Evolutionary conservation across 108 stramenopile species (phyloP).

Genomic region (Nitzschia sp.): DNA sequence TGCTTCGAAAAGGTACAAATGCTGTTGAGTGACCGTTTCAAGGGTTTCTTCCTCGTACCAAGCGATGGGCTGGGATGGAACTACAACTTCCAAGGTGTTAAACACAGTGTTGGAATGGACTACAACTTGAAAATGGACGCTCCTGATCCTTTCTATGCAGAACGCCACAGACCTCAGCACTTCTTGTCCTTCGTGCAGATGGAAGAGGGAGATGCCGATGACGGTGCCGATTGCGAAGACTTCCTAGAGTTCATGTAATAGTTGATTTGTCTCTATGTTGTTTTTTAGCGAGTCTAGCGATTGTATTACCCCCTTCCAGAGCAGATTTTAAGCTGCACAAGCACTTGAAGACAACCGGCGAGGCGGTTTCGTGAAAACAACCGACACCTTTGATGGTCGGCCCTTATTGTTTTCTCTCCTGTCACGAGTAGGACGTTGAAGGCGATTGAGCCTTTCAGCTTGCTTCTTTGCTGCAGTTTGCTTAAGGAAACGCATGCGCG

Average conservation of each 20-base stretch:
- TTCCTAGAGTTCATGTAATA: conserved; percentile 52
- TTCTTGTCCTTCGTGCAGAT: conserved; percentile 97
- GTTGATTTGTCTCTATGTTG: not conserved
- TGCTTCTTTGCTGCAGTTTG: no score
- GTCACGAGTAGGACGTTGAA: not conserved
- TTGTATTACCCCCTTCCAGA: not conserved
- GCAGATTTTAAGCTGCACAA: not conserved
- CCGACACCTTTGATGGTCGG: not conserved
- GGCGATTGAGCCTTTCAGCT: no score
- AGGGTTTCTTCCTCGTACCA: conserved; percentile 98
- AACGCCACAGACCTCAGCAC: conserved; percentile 95
- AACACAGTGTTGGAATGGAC: conserved; percentile 89
- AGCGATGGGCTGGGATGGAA: conserved; percentile 94
- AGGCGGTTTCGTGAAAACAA: not conserved
- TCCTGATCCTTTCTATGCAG: conserved; percentile 92
- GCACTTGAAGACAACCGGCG: not conserved
- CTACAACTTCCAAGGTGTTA: conserved; percentile 99
- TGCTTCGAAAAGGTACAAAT: conserved; percentile 99
- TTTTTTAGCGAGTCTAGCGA: not conserved
- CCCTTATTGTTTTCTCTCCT: not conserved
- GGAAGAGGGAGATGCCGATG: conserved; percentile 86
- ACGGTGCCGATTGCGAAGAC: conserved; percentile 89
- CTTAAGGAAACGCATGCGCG: conserved; percentile 6
- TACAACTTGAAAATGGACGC: conserved; percentile 89
- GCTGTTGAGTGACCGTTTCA: conserved; percentile 95